These are phyloP conservation scores for Saccharum officinarum DNA, from an alignment of 176 grass and related monocot species.

Conservation along the genomic window DNA sequence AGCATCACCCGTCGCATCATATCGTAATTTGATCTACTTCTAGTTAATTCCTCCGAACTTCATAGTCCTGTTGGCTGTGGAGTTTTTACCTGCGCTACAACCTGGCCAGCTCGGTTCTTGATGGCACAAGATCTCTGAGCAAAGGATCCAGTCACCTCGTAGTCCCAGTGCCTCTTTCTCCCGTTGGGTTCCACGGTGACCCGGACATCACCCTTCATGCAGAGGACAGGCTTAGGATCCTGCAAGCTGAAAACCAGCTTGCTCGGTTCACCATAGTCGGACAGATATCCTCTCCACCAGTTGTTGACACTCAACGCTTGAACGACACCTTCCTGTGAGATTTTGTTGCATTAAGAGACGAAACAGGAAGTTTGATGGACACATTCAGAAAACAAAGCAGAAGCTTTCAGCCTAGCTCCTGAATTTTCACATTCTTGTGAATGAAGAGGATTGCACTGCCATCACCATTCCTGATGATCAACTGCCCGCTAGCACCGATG, in stretches of 20 bases:
- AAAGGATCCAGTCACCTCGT: constrained; percentile 81
- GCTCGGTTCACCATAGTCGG: constrained; percentile 59
- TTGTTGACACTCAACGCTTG: constrained; percentile 75
- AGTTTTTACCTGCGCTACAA: constrained; percentile 70
- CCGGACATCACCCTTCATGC: constrained; percentile 49
- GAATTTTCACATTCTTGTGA: constrained; percentile 59
- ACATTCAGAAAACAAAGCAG: not conserved
- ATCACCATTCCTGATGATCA: constrained; percentile 68
- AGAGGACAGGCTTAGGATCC: constrained; percentile 61
- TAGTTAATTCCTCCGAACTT: not conserved
- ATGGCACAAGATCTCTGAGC: constrained; percentile 64
- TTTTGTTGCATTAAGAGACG: not conserved
- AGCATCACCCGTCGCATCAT: not conserved
- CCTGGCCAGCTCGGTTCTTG: constrained; percentile 56
- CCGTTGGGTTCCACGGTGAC: constrained; percentile 61
- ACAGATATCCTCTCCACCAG: constrained; percentile 67
- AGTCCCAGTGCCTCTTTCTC: constrained; percentile 63
- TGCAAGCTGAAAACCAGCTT: constrained; percentile 74
- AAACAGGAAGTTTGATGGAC: not conserved
- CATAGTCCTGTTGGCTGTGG: not conserved
- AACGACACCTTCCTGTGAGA: constrained; percentile 54
- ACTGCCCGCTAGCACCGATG: constrained; percentile 63
- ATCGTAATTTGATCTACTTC: not conserved
- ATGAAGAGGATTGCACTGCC: constrained; percentile 70
- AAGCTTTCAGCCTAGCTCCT: not conserved